Evolutionary conservation across 352 stramenopile species (phyloP).

Genomic region (Saprolegnia parasitica): DNA sequence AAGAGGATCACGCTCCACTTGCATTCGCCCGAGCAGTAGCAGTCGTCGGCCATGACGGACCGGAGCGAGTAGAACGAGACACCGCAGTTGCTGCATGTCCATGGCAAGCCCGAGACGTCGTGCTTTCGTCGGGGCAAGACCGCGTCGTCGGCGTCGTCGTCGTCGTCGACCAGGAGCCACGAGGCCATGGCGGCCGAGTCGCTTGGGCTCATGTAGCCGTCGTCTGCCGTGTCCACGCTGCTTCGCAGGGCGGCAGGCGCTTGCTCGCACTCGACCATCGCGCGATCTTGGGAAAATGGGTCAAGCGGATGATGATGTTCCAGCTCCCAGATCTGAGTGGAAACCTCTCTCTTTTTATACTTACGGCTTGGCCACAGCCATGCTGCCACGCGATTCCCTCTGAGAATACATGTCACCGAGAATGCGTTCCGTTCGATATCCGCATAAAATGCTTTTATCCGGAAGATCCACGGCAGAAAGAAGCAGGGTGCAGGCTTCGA

Average conservation of each 20-base stretch:
- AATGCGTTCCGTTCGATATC: no score
- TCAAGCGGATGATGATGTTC: background rate
- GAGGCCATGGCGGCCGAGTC: no score
- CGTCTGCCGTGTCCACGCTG: background rate
- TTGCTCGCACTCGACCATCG: background rate
- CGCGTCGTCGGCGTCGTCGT: background rate
- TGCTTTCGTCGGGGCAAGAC: background rate
- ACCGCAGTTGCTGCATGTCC: constrained; percentile 78
- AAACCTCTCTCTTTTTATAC: no score
- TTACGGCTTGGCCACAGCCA: no score
- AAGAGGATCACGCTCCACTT: constrained; percentile 88
- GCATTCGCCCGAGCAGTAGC: constrained; percentile 83
- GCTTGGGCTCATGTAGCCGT: background rate
- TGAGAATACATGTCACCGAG: no score
- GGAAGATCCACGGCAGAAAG: no score
- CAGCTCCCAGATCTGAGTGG: no score
- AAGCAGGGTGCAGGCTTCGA: no score
- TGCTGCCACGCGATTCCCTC: no score
- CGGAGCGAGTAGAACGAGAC: constrained; percentile 78
- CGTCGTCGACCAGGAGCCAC: background rate
- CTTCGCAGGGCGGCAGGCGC: no score
- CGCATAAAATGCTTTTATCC: no score
- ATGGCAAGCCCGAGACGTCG: constrained; percentile 57
- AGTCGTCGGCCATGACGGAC: constrained; percentile 56
- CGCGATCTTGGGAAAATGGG: background rate